Conservation (phyloP, 371 early-diverging fungal species). For the Batrachochytrium dendrobatidis region DNA sequence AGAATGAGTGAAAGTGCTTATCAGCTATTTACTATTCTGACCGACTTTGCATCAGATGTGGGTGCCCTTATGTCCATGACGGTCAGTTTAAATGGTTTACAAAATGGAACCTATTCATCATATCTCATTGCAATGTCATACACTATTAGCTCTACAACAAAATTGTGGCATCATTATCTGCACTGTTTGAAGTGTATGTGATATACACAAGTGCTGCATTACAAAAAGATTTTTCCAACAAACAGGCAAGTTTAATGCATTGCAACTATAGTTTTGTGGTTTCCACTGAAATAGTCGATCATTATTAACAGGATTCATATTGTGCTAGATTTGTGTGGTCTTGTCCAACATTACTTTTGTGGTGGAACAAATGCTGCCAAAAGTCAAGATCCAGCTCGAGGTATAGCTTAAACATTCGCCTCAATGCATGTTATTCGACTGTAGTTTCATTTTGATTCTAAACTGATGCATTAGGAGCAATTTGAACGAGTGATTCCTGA, state of each 20-base stretch:
- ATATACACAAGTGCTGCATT: conserved; percentile 6
- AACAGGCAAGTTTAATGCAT: conserved; percentile 5
- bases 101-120: not conserved
- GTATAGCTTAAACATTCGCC: conserved; percentile 12
- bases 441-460: not conserved
- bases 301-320: not conserved
- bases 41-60: conserved; percentile 72
- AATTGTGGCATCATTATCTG: conserved; percentile 30
- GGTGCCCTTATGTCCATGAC: conserved; percentile 58
- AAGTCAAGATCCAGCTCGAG: conserved; percentile 26
- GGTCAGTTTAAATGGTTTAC: conserved; percentile 28
- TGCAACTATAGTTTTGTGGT: too few relatives aligned
- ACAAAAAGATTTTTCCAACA: conserved; percentile 10
- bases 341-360: conserved; percentile 44
- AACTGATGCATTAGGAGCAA: conserved; percentile 17
- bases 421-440: not conserved
- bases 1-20: conserved; percentile 22
- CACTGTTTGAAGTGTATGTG: conserved; percentile 29
- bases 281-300: too few relatives aligned
- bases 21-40: conserved; percentile 53
- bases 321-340: conserved; percentile 24
- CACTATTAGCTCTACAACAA: conserved; percentile 31
- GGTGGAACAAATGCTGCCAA: conserved; percentile 30
- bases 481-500: conserved; percentile 46
- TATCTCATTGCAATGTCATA: not conserved